Evolutionary conservation across 2,329 filamentous ascomycete species (phyloP).

Genomic region (Alternaria brassicae): DNA sequence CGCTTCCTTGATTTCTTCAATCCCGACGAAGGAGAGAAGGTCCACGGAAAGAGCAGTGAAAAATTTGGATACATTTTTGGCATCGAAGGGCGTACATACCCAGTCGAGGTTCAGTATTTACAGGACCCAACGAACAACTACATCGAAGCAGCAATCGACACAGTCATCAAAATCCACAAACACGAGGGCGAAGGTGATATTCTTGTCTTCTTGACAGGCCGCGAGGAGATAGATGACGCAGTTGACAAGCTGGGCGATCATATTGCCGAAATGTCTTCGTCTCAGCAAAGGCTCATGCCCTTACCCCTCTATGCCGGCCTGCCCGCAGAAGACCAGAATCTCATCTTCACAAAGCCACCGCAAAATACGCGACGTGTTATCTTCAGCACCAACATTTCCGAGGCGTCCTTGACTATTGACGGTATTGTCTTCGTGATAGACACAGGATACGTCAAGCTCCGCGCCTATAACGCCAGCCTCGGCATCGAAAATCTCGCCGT

Average conservation of each 20-base stretch:
- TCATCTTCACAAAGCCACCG: conserved; percentile 85
- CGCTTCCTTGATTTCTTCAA: conserved; percentile 82
- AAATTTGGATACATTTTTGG: conserved; percentile 73
- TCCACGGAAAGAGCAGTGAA: conserved; percentile 50
- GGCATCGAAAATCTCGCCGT: conserved; percentile 88
- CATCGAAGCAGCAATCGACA: conserved; percentile 79
- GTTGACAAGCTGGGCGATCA: conserved; percentile 82
- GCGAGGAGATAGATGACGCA: conserved; percentile 87
- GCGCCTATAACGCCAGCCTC: conserved; percentile 81
- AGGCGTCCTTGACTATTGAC: conserved; percentile 92
- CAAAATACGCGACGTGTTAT: conserved; percentile 89
- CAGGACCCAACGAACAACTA: conserved; percentile 84
- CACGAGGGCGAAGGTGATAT: conserved; percentile 85
- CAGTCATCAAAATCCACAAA: conserved; percentile 85
- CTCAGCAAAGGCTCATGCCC: conserved; percentile 67
- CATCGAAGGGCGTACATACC: conserved; percentile 85
- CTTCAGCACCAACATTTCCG: conserved; percentile 93
- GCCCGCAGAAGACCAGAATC: conserved; percentile 90
- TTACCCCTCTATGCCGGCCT: conserved; percentile 90
- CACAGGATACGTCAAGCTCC: conserved; percentile 87
- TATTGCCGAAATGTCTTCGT: conserved; percentile 66
- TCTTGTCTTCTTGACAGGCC: conserved; percentile 87
- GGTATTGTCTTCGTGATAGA: conserved; percentile 92
- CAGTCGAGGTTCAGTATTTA: conserved; percentile 85
- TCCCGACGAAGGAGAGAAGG: conserved; percentile 51